Base-by-base conservation (phyloP, 2,329 filamentous ascomycete genomes). In the Coleophoma eucalyptorum region DNA sequence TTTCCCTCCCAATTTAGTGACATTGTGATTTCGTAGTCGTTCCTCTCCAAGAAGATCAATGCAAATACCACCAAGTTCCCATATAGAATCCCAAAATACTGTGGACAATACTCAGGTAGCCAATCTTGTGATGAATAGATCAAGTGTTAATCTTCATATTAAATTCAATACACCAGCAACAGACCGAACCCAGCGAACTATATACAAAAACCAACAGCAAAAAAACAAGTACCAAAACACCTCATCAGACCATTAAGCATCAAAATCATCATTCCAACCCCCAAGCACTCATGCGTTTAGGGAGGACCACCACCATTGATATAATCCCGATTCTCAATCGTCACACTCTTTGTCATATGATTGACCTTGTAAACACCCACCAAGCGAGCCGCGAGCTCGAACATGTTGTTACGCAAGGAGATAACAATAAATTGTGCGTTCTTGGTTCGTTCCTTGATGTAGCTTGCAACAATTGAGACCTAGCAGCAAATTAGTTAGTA, bases 381-480 rank as follows among this genome's bases (percentile, higher is more conserved):
- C 53, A 99, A 80, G 50, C 95, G 83, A 51, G 90, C 84, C n/a
- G 95, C 93, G 56, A 99, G 83, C 77, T 99, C 94, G 71, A 99
- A 99, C 94, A 99, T 99, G 76, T 99, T 99, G 73, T 99, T 99
- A 64, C 94, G 81, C 63, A 99, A 77, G 15, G 91, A 97, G 66
- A 99, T 99, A 65, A 99, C 94, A 62, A 99, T 94, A 69, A 99
- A 99, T 67, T 99, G 94, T 2, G 94, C 95, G 72, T 99, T 99
- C 79, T 97, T 97, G 54, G 94, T 99, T 49, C 94, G 81, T 75
- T 99, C 94, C 74, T 97, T 97, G 79, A 99, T 99, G 69, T 99
- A 99, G 63, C 91, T 94, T 52, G 94, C 94, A 43, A 99, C 94
- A 65, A 99, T 99, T 1, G 91, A 96, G 38, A 97, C 89, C 90